These are phyloP conservation scores for Ophiostoma quercus DNA, from an alignment of 2,329 filamentous ascomycete genomes.

Conservation along the genomic window DNA sequence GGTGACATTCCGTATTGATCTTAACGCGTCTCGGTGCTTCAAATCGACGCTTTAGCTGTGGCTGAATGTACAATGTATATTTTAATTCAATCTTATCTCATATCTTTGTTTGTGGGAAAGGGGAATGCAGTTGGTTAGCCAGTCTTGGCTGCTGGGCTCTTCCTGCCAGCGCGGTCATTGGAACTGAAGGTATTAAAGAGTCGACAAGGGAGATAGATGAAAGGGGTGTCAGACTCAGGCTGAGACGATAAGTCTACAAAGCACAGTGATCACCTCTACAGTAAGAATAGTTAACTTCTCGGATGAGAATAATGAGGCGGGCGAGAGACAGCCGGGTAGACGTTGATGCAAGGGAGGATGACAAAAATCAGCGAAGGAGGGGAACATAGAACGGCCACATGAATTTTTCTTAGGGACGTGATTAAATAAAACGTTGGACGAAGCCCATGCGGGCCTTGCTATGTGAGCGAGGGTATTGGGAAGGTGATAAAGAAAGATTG, in stretches of 20 bases:
- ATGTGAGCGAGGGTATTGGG: not conserved
- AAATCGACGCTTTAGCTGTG: not conserved
- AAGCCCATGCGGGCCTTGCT: not conserved
- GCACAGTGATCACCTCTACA: not conserved
- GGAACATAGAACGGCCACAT: no score
- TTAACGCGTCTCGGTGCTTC: not conserved
- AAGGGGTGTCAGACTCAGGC: not conserved
- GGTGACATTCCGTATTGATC: not conserved
- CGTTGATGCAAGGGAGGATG: not conserved
- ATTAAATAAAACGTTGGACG: not conserved
- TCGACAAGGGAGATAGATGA: slow-evolving; percentile 1
- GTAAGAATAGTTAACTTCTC: not conserved
- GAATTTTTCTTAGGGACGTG: no score
- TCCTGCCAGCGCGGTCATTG: not conserved
- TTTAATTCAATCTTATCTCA: not conserved
- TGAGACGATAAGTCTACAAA: not conserved
- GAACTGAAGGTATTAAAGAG: not conserved
- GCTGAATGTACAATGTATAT: not conserved
- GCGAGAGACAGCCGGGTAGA: not conserved
- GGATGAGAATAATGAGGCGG: not conserved
- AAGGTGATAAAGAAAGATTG: not conserved
- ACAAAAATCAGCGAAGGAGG: not conserved
- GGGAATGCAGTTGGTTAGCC: not conserved
- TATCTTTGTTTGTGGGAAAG: not conserved
- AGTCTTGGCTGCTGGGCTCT: not conserved